Percentiles rank a stretch among this genome's conserved stretches.
Conservation (phyloP, 805 yeast species). For the Sugiyamaella lignohabitans region DNA sequence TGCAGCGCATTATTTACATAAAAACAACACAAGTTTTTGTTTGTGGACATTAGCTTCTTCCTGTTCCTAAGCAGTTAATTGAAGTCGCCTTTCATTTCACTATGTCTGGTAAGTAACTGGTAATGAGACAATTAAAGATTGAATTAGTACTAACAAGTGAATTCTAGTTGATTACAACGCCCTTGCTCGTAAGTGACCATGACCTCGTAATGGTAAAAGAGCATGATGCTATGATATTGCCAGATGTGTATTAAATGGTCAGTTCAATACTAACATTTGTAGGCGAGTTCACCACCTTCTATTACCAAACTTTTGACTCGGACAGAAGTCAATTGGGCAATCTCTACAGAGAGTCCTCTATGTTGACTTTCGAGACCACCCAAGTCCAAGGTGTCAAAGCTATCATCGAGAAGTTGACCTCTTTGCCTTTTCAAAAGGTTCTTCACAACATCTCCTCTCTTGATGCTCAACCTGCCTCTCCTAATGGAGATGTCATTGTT, state of each 20-base stretch:
- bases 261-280: too few species aligned
- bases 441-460: slow-evolving; percentile 89
- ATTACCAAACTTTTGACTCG: slow-evolving; percentile 90
- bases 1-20: too few species aligned
- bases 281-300: slow-evolving; percentile 83
- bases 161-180: slow-evolving; percentile 20
- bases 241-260: too few species aligned
- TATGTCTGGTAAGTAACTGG: too few species aligned
- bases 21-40: too few species aligned
- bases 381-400: slow-evolving; percentile 92
- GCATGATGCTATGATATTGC: too few species aligned
- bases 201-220: neutral
- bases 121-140: too few species aligned
- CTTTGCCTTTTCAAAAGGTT: slow-evolving; percentile 88
- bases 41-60: too few species aligned
- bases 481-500: slow-evolving; percentile 78
- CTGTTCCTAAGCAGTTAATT: too few species aligned
- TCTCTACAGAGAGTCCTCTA: slow-evolving; percentile 91
- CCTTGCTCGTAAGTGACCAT: slow-evolving; percentile 20
- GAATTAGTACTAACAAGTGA: slow-evolving; percentile 2
- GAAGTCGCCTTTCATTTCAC: too few species aligned
- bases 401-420: slow-evolving; percentile 84
- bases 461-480: slow-evolving; percentile 97
- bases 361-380: slow-evolving; percentile 93
- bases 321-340: slow-evolving; percentile 90